Evolutionary conservation across 495 filamentous ascomycete species (phyloP).

Genomic region (Lophiostoma macrostomum): DNA sequence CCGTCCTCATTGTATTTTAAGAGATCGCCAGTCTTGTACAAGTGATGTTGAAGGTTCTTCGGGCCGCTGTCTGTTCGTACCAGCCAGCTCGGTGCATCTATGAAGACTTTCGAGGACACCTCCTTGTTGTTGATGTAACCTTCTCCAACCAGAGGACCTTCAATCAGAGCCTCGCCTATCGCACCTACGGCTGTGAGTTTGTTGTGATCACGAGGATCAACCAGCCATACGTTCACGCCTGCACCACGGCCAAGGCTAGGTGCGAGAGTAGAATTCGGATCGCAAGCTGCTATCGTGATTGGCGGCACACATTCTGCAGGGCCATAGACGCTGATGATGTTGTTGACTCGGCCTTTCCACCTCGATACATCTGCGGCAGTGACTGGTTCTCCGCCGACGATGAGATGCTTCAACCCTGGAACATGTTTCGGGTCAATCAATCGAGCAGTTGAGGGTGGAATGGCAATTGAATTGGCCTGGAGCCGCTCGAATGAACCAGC

Average conservation of each 20-base stretch:
- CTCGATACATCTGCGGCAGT: slow-evolving; percentile 9
- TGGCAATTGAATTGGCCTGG: slow-evolving; percentile 31
- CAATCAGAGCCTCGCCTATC: slow-evolving; percentile 36
- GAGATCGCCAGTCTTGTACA: slow-evolving; percentile 47
- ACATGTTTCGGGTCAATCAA: slow-evolving; percentile 18
- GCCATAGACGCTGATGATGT: slow-evolving; percentile 23
- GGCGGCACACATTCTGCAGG: too few relatives aligned
- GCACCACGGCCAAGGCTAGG: too few relatives aligned
- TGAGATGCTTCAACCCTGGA: slow-evolving; percentile 32
- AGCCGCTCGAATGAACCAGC: slow-evolving; percentile 33
- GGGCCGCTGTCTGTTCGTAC: not conserved
- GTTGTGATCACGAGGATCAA: slow-evolving; percentile 18
- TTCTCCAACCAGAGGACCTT: slow-evolving; percentile 38
- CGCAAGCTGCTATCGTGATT: too few relatives aligned
- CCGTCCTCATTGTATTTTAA: slow-evolving; percentile 40
- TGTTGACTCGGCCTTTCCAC: slow-evolving; percentile 9
- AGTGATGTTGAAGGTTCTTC: slow-evolving; percentile 33
- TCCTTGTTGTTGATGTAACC: slow-evolving; percentile 44
- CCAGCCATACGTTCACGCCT: slow-evolving; percentile 25
- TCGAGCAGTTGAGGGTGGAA: slow-evolving; percentile 31
- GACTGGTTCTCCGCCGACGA: slow-evolving; percentile 21
- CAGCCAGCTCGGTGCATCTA: slow-evolving; percentile 29
- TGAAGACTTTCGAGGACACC: slow-evolving; percentile 35
- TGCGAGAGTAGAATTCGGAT: too few relatives aligned
- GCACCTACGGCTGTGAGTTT: slow-evolving; percentile 14